Evolutionary conservation across 257 asterid species (phyloP), one percentile per base, ranked within the genome.

Genomic region (Linaria vulgaris): DNA sequence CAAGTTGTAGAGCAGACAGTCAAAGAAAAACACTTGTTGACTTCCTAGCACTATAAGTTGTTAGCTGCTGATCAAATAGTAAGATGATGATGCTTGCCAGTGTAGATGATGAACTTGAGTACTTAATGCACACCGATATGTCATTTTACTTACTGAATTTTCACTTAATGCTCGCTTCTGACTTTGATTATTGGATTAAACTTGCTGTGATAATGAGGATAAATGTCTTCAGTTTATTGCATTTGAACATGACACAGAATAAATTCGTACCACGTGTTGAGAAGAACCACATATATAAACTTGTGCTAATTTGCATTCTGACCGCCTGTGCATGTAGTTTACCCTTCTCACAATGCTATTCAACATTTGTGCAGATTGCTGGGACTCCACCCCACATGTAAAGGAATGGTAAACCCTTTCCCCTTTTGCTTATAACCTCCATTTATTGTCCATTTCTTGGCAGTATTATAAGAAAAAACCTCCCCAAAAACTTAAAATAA

Each of bases 361-460:
- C 45, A 65, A 57, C 50, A 24, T 59, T 34, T 66, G 30, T 82
- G 88, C 95, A 91, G 98, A 82, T 84, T 91, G 96, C 83, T 91
- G 98, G 98, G 79, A 52, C 67, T 76, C 83, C 63, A 91, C 91
- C 39, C 91, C 91, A 23, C 90, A 80, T 59, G 83, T 91, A 69
- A 81, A 80, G 51, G 88, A 91, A 76, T 91, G 98, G 98, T 86
- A 77, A 60, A 48, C 56, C 37, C 56, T 61, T 69, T 30, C 20
- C 68, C 60, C 45, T 68, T 58, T 67, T 38, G 45, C 38, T 56
- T 60, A 4, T 53, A 34, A 38, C 52, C 44, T 67, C 44, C 71
- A 19, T 63, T 25, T 31, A 25, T 23, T 64, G 67, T 55, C 53
- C 44, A 54, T 39, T 6, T 43, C 50, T 34, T 16, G 52, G 58